A percentile compares a stretch with the other conserved stretches of the same genome.
These are phyloP conservation scores for Monilinia polystroma DNA, from an alignment of 2,329 filamentous ascomycete genomes.

Conservation along the genomic window DNA sequence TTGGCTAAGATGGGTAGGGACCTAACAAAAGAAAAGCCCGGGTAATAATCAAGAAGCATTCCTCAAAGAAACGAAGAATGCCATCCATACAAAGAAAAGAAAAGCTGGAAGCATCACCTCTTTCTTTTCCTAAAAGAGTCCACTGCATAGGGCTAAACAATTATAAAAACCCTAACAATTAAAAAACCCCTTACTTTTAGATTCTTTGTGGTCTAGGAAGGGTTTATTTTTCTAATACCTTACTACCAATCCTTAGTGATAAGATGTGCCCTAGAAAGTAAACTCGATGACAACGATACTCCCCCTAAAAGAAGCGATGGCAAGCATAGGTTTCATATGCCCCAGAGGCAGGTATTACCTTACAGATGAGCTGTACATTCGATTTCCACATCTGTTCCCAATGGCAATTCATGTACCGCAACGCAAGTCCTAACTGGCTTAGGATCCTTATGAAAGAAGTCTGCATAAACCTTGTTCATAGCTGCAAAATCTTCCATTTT, in stretches of 20 bases:
- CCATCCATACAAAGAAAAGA: not conserved
- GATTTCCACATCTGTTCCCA: slow-evolving; percentile 54
- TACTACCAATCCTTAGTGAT: slow-evolving; percentile 17
- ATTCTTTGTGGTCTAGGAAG: not conserved
- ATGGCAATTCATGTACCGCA: slow-evolving; percentile 50
- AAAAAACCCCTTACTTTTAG: not conserved
- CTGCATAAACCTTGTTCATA: slow-evolving; percentile 57
- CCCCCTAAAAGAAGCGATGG: not conserved
- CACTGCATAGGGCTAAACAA: slow-evolving; percentile 5
- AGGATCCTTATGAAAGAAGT: slow-evolving; percentile 47
- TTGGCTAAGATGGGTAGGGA: not conserved
- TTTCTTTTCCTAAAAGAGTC: slow-evolving; percentile 9
- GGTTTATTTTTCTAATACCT: not conserved
- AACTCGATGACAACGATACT: not conserved
- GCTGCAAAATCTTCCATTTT: slow-evolving; percentile 63
- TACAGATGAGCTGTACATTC: slow-evolving; percentile 49
- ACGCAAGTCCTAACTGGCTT: slow-evolving; percentile 53
- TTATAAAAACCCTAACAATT: slow-evolving; percentile 7
- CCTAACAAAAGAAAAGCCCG: slow-evolving; percentile 9
- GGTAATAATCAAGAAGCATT: slow-evolving; percentile 9
- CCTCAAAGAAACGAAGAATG: slow-evolving; percentile 22
- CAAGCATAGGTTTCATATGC: not conserved
- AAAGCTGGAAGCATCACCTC: slow-evolving; percentile 21
- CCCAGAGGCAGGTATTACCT: slow-evolving; percentile 24
- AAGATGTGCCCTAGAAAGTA: slow-evolving; percentile 1